Evolutionary conservation across 305 asterid genomes (phyloP), one percentile per base, ranked within the genome.

Genomic region (Andrographis paniculata): DNA sequence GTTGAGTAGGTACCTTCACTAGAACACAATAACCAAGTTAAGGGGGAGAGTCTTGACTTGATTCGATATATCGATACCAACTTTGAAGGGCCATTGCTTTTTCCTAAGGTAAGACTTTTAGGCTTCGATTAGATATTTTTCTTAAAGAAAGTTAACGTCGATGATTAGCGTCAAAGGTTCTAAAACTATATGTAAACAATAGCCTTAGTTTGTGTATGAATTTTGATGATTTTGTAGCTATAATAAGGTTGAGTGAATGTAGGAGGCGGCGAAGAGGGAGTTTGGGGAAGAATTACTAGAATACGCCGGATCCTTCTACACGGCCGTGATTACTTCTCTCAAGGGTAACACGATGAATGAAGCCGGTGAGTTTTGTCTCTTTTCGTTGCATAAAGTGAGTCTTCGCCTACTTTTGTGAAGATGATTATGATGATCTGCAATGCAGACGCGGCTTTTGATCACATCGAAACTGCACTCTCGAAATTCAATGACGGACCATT

Each of bases 21-120:
- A 41, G 96, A 87, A 58, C 84, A 83, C 74, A 73, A 76, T 56
- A 77, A 76, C 37, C 80, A 78, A 62, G 78, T 87, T 55, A 87
- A 48, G 60, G 93, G 94, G 58, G 94, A 87, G 70, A 80, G 93
- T 55, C 84, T 87, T 20, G 87, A 80, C 63, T 79, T 83, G 73
- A 77, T 83, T 46, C 73, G 66, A 49, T 87, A 76, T 48, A 62
- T 87, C 11, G 76, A 82, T 41, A 64, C 46, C 16, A 78, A 69
- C 73, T 87, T 87, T 40, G 82, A 78, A 67, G 96, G 96, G 42
- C 94, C 87, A 31, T 68, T 77, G 20, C 87, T 87, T 61, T 72
- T 72, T 57, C 84, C 91, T 33, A 72, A 67, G 52, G 96, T 87
- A 74, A 74, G 83, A 4, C 9, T 27, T 27, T n/a, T n/a, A n/a